A percentile compares a stretch with the other conserved stretches of the same genome.
phyloP scores from a whole-genome alignment of 331 rosid genomes.

The Arachis monticola region DNA sequence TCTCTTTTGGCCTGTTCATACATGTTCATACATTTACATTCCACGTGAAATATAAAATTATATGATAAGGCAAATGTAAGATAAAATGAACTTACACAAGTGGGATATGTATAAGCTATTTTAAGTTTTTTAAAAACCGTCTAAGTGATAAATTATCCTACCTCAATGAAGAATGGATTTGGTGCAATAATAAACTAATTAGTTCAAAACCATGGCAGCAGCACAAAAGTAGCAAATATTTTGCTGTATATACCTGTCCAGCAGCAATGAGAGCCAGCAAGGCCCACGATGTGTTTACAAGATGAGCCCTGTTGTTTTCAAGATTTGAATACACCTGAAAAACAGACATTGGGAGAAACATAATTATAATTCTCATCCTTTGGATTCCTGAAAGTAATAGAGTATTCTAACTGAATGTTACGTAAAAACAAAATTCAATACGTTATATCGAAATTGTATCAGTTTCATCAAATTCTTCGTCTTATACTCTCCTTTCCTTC shows the following conservation, averaged over 20 bases:
- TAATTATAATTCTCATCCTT: slow-evolving; percentile 28
- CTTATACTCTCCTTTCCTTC: not conserved
- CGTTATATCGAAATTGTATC: not conserved
- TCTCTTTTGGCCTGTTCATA: slow-evolving; percentile 73
- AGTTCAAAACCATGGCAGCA: slow-evolving; percentile 16
- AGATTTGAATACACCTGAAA: slow-evolving; percentile 76
- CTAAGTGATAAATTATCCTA: slow-evolving; percentile 25
- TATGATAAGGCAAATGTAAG: not conserved
- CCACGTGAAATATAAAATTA: not conserved
- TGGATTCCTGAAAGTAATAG: slow-evolving; percentile 26
- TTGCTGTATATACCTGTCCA: slow-evolving; percentile 63
- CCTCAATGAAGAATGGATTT: slow-evolving; percentile 7
- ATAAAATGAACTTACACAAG: slow-evolving; percentile 8
- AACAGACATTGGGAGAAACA: slow-evolving; percentile 27
- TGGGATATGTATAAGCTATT: slow-evolving; percentile 15
- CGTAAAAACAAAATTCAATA: slow-evolving; percentile 30
- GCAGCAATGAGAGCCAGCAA: slow-evolving; percentile 74
- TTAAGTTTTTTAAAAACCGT: slow-evolving; percentile 22
- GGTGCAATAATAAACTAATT: slow-evolving; percentile 27
- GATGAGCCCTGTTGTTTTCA: slow-evolving; percentile 65
- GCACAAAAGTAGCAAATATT: slow-evolving; percentile 22
- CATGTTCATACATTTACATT: not conserved
- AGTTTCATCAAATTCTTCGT: not conserved
- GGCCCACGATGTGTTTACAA: slow-evolving; percentile 86
- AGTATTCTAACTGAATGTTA: slow-evolving; percentile 13